Evolutionary conservation across 169 alveolate species (phyloP).

Genomic region (Eimeria sp.): DNA sequence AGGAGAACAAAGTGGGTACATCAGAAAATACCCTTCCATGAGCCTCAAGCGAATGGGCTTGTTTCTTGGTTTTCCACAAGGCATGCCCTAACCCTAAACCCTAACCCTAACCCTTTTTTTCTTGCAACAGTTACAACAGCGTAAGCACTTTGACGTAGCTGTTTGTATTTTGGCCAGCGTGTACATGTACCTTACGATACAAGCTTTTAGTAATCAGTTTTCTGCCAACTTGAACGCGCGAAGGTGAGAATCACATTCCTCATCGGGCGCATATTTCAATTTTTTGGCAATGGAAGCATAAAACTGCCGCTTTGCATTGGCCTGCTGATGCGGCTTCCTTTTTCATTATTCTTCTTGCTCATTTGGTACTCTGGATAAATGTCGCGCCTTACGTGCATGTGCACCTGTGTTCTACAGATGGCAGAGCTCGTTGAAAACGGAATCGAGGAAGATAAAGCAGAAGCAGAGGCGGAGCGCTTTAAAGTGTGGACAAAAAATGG

Average conservation of each 20-base stretch:
- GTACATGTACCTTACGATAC: background rate
- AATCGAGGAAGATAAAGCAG: background rate
- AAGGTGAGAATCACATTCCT: background rate
- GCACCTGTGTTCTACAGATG: background rate
- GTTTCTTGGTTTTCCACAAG: background rate
- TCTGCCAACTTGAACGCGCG: background rate
- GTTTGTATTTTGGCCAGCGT: too few relatives aligned
- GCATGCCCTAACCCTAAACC: too few relatives aligned
- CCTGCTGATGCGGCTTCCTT: background rate
- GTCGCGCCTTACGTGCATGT: background rate
- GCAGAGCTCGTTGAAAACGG: slow-evolving; percentile 10
- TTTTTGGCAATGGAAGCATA: background rate
- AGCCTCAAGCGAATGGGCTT: background rate
- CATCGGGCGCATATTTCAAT: background rate
- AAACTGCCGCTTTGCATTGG: background rate
- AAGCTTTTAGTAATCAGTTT: background rate
- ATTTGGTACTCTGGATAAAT: background rate
- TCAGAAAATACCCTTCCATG: background rate
- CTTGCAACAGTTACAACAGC: background rate
- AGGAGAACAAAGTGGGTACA: slow-evolving; percentile 18
- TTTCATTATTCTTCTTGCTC: background rate
- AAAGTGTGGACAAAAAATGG: slow-evolving; percentile 49
- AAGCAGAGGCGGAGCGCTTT: slow-evolving; percentile 5
- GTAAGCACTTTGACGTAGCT: background rate
- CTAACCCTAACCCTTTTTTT: too few relatives aligned